Evolutionary conservation across 257 asterid species (phyloP).

Genomic region (Solanum chmielewskii): DNA sequence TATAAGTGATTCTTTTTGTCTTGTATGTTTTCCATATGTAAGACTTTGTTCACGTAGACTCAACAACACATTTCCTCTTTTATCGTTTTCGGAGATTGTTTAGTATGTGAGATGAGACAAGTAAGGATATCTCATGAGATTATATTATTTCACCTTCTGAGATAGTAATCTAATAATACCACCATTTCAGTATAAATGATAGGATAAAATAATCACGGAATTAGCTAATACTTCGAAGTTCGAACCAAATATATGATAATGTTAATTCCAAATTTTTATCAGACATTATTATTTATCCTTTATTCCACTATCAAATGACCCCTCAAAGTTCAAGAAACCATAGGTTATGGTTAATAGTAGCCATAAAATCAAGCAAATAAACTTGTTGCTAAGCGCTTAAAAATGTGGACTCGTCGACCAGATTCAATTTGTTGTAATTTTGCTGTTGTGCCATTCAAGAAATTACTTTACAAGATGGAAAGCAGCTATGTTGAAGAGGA

Average conservation of each 20-base stretch:
- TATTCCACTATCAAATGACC: neutral
- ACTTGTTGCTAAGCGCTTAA: slow-evolving; percentile 20
- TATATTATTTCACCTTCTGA: neutral
- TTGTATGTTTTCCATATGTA: neutral
- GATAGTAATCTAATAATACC: neutral
- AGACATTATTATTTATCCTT: neutral
- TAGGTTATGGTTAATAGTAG: slow-evolving; percentile 33
- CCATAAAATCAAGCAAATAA: slow-evolving; percentile 35
- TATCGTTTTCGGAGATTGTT: neutral
- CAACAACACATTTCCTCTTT: neutral
- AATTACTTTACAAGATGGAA: slow-evolving; percentile 55
- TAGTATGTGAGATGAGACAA: neutral
- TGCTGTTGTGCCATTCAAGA: slow-evolving; percentile 13
- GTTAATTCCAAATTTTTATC: neutral
- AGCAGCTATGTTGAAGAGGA: slow-evolving; percentile 50
- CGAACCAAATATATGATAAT: neutral
- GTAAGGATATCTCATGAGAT: neutral
- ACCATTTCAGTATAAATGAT: neutral
- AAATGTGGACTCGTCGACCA: slow-evolving; percentile 3
- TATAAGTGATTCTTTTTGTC: too few species aligned
- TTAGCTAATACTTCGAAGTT: neutral
- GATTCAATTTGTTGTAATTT: slow-evolving; percentile 4
- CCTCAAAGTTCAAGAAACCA: neutral
- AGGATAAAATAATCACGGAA: neutral
- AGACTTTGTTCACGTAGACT: neutral